Conservation (phyloP, 2,329 filamentous ascomycete species). For the Boeremia exigua region DNA sequence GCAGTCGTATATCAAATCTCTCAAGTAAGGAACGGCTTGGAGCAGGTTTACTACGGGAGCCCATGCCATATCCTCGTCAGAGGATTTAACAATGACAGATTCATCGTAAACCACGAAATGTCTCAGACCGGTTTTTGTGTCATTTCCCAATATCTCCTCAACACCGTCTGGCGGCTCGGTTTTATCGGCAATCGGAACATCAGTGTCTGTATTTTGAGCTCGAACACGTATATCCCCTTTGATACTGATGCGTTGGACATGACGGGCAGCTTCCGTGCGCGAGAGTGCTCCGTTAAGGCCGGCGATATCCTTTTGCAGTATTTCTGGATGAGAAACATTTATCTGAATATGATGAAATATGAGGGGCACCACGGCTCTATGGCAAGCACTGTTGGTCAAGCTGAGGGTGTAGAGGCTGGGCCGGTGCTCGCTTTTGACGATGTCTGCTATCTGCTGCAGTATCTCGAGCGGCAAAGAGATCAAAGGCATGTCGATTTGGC, state of each 20-base stretch:
- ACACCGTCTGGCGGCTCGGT: constrained; percentile 6
- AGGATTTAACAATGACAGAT: constrained; percentile 22
- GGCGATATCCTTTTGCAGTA: constrained; percentile 16
- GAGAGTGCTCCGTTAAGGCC: constrained; percentile 20
- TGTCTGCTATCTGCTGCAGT: constrained; percentile 25
- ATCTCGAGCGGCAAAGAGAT: constrained; percentile 23
- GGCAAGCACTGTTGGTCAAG: constrained; percentile 25
- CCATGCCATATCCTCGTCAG: constrained; percentile 28
- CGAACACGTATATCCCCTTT: constrained; percentile 22
- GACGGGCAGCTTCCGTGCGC: constrained; percentile 21
- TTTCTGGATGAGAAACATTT: constrained; percentile 14
- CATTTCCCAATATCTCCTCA: constrained; percentile 21
- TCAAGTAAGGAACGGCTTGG: constrained; percentile 15
- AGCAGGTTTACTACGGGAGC: constrained; percentile 25
- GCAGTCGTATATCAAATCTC: constrained; percentile 30
- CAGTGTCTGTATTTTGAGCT: not conserved
- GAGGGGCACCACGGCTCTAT: constrained; percentile 17
- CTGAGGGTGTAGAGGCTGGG: constrained; percentile 26
- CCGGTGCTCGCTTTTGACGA: constrained; percentile 20
- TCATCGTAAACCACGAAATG: constrained; percentile 25
- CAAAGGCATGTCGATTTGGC: not conserved
- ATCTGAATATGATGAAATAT: constrained; percentile 22
- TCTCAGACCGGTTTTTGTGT: not conserved
- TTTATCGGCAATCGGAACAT: too few species aligned
- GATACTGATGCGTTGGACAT: constrained; percentile 25